Evolutionary conservation across 2,329 filamentous ascomycete genomes (phyloP), one percentile per base, ranked within the genome.

Genomic region (Cladosporium austrohemisphaericum): DNA sequence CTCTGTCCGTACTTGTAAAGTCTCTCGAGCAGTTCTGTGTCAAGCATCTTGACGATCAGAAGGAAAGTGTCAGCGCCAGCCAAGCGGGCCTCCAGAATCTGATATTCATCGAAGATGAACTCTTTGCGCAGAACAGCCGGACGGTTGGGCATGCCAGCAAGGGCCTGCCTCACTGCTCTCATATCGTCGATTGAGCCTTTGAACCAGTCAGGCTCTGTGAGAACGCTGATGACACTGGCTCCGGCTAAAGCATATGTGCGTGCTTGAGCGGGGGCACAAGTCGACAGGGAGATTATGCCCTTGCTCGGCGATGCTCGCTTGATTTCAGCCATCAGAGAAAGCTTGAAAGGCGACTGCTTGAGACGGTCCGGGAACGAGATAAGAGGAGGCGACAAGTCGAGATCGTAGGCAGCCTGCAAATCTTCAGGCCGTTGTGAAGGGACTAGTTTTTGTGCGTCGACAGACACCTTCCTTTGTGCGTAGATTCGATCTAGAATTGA

Each of bases 161-260:
- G 74, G 41, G 88, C 90, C 68, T 92, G 87, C 36, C 93, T 83
- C 23, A 97, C 93, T 26, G 85, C 83, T 52, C 87, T 82, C 47
- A 98, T 73, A 65, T 98, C 93, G 51, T 98, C 92, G 53, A 98
- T 91, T 68, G 86, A 95, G 40, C 93, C 93, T 72, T 96, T 97
- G 76, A 98, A 98, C 93, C 93, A 98, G 64, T 97, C 87, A 0
- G 94, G 93, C 70, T 98, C 93, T 0, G 93, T 98, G 38, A 98
- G 79, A n/a, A 98, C 93, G 1, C 93, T 97, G 57, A 98, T 98
- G 31, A 95, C 89, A 65, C 92, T 97, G 40, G 93, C 93, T 11
- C 93, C 94, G 5, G 93, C 91, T 44, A 93, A 78, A 8, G 94
- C 93, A 67, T 98, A 98, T 58, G 86, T 89, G 55, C 84, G 83